Base-by-base conservation (phyloP, 306 rosid species). In the Acmispon strigosus region DNA sequence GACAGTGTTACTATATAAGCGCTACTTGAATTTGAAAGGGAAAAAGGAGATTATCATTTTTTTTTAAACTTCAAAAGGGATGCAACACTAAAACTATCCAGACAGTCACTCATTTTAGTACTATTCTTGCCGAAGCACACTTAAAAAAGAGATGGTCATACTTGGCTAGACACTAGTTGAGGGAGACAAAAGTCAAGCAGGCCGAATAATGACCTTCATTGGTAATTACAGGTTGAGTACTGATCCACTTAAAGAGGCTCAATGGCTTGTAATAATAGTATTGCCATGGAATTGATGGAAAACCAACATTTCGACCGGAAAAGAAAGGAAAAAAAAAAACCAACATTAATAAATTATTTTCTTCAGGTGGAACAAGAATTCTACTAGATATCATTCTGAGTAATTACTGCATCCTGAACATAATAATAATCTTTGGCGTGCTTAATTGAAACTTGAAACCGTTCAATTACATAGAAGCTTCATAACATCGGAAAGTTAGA, bases 361-460 rank as follows among this genome's bases (percentile, higher is more conserved):
- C 22, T 66, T 22, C 53, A 55, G 24, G 70, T 1, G 39, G 32
- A 32, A 32, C 32, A 27, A 27, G 32, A 27, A 27, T 27, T 27
- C 32, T 27, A 27, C 32, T 7, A 48, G 60, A 62, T 32, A 53
- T 59, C 62, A 42, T 60, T 64, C 60, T 70, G 18, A 42, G 45
- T 66, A 79, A 69, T 54, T 39, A 74, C 62, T n/a, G 55, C 16
- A 34, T 66, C 69, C 69, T 15, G 14, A 11, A 15, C 42, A 69
- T 71, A 60, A 60, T 71, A 60, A 60, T 66, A 60, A 79, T 73
- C 20, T 67, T 41, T 12, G 14, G 87, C 84, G 59, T 80, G 83
- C 57, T 32, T 18, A 43, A 1, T 24, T n/a, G 24, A 22, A 22
- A 22, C 2, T 4, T 27, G 32, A 53, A 29, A 17, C 44, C 59